These are phyloP conservation scores for Vitellaria paradoxa DNA, from an alignment of 179 eudicot species.

Conservation along the genomic window DNA sequence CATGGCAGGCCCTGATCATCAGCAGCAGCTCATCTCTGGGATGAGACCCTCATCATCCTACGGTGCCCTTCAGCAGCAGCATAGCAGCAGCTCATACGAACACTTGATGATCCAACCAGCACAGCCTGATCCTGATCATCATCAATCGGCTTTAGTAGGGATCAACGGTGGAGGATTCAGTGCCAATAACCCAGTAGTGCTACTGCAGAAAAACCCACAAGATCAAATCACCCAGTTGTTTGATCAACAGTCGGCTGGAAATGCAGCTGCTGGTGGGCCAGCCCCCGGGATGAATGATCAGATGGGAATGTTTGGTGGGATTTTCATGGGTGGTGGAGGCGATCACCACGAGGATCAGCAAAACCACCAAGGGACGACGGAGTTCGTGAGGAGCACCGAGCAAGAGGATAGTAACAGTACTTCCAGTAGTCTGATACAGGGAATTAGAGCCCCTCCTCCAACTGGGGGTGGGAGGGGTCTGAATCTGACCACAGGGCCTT, in stretches of 20 bases:
- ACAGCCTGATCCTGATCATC: slow-evolving; percentile 9
- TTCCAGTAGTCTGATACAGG: not conserved
- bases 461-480: not conserved
- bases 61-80: slow-evolving; percentile 9
- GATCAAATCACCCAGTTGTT: slow-evolving; percentile 26
- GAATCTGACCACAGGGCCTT: not conserved
- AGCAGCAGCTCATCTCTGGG: not conserved
- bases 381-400: slow-evolving; percentile 11
- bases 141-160: slow-evolving; percentile 18
- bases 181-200: not conserved
- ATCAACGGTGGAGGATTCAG: slow-evolving; percentile 19
- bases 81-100: slow-evolving; percentile 16
- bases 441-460: not conserved
- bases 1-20: slow-evolving; percentile 37
- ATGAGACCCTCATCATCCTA: slow-evolving; percentile 15
- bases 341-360: not conserved
- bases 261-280: not conserved
- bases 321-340: slow-evolving; percentile 24
- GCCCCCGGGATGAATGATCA: slow-evolving; percentile 17
- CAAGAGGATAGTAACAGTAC: slow-evolving; percentile 13
- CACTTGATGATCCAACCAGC: slow-evolving; percentile 21
- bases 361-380: slow-evolving; percentile 9
- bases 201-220: slow-evolving; percentile 27
- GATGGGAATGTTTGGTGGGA: slow-evolving; percentile 32
- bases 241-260: not conserved